phyloP scores from a whole-genome alignment of 139 green algal species.

The Coccomyxa sp. region DNA sequence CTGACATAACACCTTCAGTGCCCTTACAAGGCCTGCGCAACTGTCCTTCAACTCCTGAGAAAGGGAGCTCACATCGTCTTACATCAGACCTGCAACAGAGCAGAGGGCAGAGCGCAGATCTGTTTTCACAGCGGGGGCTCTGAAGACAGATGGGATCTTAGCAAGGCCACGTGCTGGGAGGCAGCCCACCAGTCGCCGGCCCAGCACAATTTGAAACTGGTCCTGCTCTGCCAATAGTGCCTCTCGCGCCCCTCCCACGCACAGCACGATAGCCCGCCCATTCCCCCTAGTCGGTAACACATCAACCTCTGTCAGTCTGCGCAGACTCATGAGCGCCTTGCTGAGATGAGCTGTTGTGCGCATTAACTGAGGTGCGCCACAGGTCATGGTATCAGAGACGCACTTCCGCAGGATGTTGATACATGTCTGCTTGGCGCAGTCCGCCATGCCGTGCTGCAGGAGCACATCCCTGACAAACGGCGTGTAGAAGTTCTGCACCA shows the following conservation, averaged over 20 bases:
- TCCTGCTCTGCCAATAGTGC: neutral
- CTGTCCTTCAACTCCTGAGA: neutral
- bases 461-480: conserved; percentile 45
- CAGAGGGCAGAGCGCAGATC: neutral
- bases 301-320: neutral
- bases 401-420: conserved; percentile 10
- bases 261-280: neutral
- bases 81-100: neutral
- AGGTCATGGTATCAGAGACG: neutral
- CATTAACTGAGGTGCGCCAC: neutral
- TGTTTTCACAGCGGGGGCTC: neutral
- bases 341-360: neutral
- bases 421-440: conserved; percentile 16
- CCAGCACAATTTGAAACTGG: conserved; percentile 4
- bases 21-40: neutral
- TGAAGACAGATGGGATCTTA: neutral
- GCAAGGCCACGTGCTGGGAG: neutral
- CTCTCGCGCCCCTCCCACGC: conserved; percentile 6
- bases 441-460: conserved; percentile 37
- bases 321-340: neutral
- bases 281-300: neutral
- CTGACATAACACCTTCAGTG: neutral
- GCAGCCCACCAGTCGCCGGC: neutral
- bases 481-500: conserved; percentile 47
- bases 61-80: neutral